Evolutionary conservation across 2,329 filamentous ascomycete species (phyloP).

Genomic region (Clarireedia homoeocarpa): DNA sequence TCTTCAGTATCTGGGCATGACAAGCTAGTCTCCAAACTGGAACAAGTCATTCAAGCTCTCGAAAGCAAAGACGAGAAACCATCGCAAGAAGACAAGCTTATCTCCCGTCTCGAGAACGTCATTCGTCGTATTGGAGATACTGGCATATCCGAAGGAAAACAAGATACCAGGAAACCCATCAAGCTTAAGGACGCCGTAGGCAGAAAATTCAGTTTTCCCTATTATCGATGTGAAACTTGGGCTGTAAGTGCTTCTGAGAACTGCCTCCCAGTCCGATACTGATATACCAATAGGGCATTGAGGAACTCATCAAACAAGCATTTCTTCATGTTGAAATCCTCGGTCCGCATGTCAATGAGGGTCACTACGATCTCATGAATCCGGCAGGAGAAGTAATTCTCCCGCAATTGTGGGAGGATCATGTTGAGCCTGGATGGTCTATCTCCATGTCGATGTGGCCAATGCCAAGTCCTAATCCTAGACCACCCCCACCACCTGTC

Average conservation of each 20-base stretch:
- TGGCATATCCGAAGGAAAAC: background rate
- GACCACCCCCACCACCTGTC: slow-evolving; percentile 31
- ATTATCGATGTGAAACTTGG: slow-evolving; percentile 78
- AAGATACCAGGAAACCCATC: slow-evolving; percentile 37
- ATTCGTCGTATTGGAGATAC: background rate
- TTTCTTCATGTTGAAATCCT: slow-evolving; percentile 72
- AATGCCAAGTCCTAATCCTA: slow-evolving; percentile 54
- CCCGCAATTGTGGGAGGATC: slow-evolving; percentile 72
- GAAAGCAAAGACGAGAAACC: background rate
- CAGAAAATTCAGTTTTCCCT: slow-evolving; percentile 88
- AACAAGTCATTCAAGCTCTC: background rate
- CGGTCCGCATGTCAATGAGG: slow-evolving; percentile 66
- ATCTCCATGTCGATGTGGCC: slow-evolving; percentile 63
- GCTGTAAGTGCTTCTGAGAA: slow-evolving; percentile 45
- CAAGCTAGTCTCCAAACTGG: background rate
- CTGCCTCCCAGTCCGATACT: slow-evolving; percentile 12
- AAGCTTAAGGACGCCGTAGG: slow-evolving; percentile 88
- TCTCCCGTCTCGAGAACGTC: background rate
- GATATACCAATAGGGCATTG: slow-evolving; percentile 61
- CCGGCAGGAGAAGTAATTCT: slow-evolving; percentile 78
- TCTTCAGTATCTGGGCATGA: background rate
- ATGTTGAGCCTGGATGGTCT: slow-evolving; percentile 69
- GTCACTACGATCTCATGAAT: slow-evolving; percentile 73
- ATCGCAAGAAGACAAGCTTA: background rate
- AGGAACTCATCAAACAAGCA: slow-evolving; percentile 76